Evolutionary conservation across 495 filamentous ascomycete species (phyloP).

Genomic region (Xylaria castorea): DNA sequence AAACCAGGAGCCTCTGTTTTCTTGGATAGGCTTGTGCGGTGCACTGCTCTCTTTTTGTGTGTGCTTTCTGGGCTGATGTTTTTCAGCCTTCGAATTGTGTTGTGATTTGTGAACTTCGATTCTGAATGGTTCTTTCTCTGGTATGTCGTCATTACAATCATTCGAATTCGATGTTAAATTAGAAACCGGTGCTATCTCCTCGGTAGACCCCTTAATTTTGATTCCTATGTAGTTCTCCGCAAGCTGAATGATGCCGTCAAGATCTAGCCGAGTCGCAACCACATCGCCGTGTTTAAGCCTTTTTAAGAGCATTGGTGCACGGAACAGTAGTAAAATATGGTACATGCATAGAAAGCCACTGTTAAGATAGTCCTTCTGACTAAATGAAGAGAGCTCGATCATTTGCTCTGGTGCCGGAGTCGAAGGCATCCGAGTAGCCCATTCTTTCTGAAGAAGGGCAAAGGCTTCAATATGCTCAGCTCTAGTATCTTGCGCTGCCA

Average conservation of each 20-base stretch:
- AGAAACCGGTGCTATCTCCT: not conserved
- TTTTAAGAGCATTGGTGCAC: not conserved
- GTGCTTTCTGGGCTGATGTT: not conserved
- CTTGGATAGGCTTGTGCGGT: not conserved
- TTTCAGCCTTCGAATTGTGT: not conserved
- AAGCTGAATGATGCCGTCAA: not conserved
- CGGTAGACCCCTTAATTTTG: not conserved
- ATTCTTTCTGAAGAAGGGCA: not conserved
- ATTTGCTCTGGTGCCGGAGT: conserved; percentile 4
- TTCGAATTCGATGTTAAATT: not conserved
- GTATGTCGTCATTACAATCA: not conserved
- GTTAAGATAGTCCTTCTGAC: not conserved
- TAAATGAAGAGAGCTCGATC: conserved; percentile 12
- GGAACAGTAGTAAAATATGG: conserved; percentile 5
- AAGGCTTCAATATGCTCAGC: conserved; percentile 12
- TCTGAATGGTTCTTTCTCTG: not conserved
- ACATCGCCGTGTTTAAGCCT: conserved; percentile 3
- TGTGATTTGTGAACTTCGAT: not conserved
- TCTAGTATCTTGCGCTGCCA: not conserved
- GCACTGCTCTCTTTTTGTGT: not conserved
- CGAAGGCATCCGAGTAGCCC: conserved; percentile 1
- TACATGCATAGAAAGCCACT: conserved; percentile 12
- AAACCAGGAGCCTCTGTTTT: not conserved
- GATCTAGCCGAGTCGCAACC: not conserved
- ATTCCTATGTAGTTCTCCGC: conserved; percentile 2